These are phyloP conservation scores for Chrysoporthe cubensis DNA, from an alignment of 2,329 filamentous ascomycete genomes.

Conservation along the genomic window DNA sequence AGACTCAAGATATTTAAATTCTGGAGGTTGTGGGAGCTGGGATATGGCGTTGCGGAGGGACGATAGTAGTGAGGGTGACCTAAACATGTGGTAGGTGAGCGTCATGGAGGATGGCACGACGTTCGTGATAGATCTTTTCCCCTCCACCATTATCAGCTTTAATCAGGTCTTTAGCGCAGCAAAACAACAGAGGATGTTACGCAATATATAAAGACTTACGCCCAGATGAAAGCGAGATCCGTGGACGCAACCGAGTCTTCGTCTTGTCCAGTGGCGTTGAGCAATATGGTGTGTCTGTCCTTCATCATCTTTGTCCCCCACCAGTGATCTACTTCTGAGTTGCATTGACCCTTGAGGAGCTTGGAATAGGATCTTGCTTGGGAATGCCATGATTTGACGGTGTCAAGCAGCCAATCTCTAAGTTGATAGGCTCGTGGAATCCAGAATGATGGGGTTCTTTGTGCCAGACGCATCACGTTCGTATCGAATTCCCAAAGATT, in stretches of 20 bases:
- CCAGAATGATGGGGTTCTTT: background rate
- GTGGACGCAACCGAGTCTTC: background rate
- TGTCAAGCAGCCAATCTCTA: background rate
- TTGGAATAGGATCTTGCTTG: background rate
- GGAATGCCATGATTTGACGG: background rate
- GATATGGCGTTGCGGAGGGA: background rate
- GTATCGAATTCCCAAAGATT: background rate
- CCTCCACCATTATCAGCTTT: background rate
- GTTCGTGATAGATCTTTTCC: background rate
- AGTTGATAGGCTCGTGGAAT: background rate
- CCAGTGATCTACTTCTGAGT: background rate
- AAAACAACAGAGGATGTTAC: background rate
- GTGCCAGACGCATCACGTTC: constrained; percentile 3
- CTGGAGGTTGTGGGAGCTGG: background rate
- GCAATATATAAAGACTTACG: background rate
- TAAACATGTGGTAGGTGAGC: background rate
- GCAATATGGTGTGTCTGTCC: background rate
- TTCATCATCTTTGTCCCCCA: constrained; percentile 5
- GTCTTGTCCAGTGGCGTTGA: background rate
- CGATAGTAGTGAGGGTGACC: background rate
- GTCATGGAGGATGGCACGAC: constrained; percentile 3
- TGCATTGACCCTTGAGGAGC: background rate
- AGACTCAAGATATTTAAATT: background rate
- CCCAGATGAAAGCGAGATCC: constrained; percentile 1
- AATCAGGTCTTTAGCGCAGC: background rate